These are phyloP conservation scores for Cryptococcus sp. DNA, from an alignment of 1,284 basidiomycete species.

Conservation along the genomic window DNA sequence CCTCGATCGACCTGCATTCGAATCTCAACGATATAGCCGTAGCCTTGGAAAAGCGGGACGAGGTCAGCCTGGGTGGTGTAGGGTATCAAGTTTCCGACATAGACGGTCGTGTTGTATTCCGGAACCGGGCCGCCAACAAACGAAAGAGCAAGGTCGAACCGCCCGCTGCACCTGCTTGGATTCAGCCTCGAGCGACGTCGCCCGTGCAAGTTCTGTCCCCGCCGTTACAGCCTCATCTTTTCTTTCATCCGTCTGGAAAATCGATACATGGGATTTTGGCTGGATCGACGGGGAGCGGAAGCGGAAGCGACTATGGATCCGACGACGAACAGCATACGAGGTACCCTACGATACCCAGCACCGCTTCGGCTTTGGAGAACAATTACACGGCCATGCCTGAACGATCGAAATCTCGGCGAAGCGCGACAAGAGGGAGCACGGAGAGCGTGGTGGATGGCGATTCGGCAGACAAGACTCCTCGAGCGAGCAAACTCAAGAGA, in stretches of 20 bases:
- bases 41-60: constrained; percentile 85
- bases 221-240: constrained; percentile 27
- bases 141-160: constrained; percentile 2
- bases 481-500: neutral
- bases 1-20: constrained; percentile 97
- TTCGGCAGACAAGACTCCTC: neutral
- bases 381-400: constrained; percentile 3
- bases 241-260: constrained; percentile 14
- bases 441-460: neutral
- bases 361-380: constrained; percentile 11
- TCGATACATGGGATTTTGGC: constrained; percentile 1
- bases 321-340: constrained; percentile 6
- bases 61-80: constrained; percentile 93
- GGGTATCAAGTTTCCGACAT: constrained; percentile 70
- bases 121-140: constrained; percentile 20
- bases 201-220: constrained; percentile 16
- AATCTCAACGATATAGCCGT: constrained; percentile 95
- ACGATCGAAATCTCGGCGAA: neutral
- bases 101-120: constrained; percentile 5
- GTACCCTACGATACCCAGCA: constrained; percentile 16
- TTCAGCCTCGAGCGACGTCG: constrained; percentile 17
- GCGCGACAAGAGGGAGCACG: neutral
- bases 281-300: neutral
- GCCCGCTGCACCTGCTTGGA: constrained; percentile 18
- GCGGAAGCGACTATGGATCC: constrained; percentile 13